Percentiles rank a stretch among this genome's conserved stretches.
phyloP scores from a whole-genome alignment of 2,329 filamentous ascomycete species.

The Pseudogymnoascus sp. region DNA sequence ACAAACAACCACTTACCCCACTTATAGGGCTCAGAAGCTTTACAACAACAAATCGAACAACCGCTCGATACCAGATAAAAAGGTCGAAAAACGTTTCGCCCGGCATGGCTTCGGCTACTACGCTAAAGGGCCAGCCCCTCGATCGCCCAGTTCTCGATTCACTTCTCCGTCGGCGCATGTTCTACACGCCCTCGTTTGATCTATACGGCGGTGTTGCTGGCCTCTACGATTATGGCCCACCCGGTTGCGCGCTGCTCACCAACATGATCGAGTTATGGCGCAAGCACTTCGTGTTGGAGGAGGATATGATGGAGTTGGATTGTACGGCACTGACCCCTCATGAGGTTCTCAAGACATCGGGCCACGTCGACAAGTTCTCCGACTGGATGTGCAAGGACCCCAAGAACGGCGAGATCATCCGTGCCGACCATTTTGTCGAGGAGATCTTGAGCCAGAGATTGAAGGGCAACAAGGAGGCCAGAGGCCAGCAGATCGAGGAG shows the following conservation, averaged over 20 bases:
- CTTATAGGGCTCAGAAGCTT: slow-evolving; percentile 27
- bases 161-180: slow-evolving; percentile 78
- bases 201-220: slow-evolving; percentile 86
- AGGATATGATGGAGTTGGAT: slow-evolving; percentile 68
- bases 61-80: slow-evolving; percentile 25
- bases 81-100: slow-evolving; percentile 28
- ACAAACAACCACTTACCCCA: slow-evolving; percentile 20
- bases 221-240: slow-evolving; percentile 64
- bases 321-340: slow-evolving; percentile 90
- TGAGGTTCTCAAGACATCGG: slow-evolving; percentile 88
- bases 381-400: slow-evolving; percentile 99
- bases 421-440: slow-evolving; percentile 94
- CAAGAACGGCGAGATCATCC: slow-evolving; percentile 92
- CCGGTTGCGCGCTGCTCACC: slow-evolving; percentile 59
- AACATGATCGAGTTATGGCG: slow-evolving; percentile 66
- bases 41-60: slow-evolving; percentile 24
- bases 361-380: slow-evolving; percentile 88
- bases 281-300: slow-evolving; percentile 65
- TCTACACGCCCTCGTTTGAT: slow-evolving; percentile 94
- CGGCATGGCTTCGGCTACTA: slow-evolving; percentile 57
- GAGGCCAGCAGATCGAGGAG: slow-evolving; percentile 70
- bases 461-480: slow-evolving; percentile 86
- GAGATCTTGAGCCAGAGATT: slow-evolving; percentile 80
- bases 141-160: slow-evolving; percentile 75
- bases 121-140: slow-evolving; percentile 81